These are phyloP conservation scores for Diospyros kaki DNA, from an alignment of 148 eudicot genomes.

Conservation along the genomic window DNA sequence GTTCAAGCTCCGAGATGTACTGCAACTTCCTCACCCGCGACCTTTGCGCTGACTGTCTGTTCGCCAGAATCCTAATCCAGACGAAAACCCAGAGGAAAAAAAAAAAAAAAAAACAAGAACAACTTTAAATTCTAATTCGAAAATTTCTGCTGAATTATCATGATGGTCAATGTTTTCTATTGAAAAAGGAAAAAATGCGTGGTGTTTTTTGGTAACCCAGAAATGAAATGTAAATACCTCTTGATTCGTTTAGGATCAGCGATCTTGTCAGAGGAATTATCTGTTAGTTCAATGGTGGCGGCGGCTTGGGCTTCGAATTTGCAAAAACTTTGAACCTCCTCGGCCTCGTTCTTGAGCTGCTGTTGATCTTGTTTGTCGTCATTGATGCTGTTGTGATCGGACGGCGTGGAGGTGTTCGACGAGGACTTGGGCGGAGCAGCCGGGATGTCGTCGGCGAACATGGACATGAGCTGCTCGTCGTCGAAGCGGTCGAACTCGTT, in stretches of 20 bases:
- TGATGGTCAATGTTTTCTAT: neutral
- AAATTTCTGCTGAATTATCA: too few species aligned
- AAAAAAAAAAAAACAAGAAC: too few species aligned
- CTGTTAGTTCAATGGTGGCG: neutral
- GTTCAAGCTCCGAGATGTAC: conserved; percentile 85
- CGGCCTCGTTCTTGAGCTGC: conserved; percentile 22
- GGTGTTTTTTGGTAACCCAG: too few species aligned
- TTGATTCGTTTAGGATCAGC: conserved; percentile 78
- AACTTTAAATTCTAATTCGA: too few species aligned
- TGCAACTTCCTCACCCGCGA: conserved; percentile 82
- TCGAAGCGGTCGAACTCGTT: conserved; percentile 59
- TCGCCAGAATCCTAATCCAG: conserved; percentile 64
- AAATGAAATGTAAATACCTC: conserved; percentile 32
- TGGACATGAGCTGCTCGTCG: conserved; percentile 83
- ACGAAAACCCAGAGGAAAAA: neutral
- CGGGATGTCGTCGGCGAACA: conserved; percentile 54
- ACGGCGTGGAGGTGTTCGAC: conserved; percentile 64
- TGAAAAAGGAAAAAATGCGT: too few species aligned
- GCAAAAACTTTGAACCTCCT: conserved; percentile 50
- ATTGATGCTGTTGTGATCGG: conserved; percentile 59
- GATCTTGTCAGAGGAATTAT: conserved; percentile 25
- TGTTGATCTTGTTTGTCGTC: conserved; percentile 24
- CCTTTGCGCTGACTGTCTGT: conserved; percentile 85
- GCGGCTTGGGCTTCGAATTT: conserved; percentile 14
- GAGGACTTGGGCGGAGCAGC: conserved; percentile 34